phyloP scores from a whole-genome alignment of 345 rosid species.

The Eucalyptus sp. region DNA sequence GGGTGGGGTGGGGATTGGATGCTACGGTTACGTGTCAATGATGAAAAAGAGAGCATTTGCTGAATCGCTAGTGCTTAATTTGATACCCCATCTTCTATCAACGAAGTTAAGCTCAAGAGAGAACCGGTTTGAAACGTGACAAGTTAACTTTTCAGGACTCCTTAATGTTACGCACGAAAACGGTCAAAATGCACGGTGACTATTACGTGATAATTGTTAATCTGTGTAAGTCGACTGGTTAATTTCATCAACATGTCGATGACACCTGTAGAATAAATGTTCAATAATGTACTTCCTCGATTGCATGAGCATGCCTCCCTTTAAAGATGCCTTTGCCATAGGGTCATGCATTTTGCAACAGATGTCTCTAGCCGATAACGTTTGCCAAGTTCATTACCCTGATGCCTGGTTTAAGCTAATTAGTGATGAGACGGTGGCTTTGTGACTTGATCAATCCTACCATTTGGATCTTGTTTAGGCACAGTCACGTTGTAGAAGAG shows the following conservation, averaged over 20 bases:
- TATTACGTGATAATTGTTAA: background rate
- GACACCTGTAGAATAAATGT: background rate
- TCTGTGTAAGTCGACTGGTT: background rate
- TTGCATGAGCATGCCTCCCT: background rate
- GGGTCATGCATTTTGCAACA: background rate
- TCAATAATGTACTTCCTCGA: background rate
- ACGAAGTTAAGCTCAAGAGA: background rate
- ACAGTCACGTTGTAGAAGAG: background rate
- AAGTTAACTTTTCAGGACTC: background rate
- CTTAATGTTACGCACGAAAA: background rate
- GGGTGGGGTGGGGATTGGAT: background rate
- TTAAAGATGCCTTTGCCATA: background rate
- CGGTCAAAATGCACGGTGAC: rapidly evolving
- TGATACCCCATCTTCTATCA: background rate
- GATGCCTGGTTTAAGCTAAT: background rate
- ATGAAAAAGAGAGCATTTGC: background rate
- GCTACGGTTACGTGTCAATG: background rate
- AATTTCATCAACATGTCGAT: background rate
- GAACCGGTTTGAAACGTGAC: background rate
- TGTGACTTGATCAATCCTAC: background rate
- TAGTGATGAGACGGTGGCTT: background rate
- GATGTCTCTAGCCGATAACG: background rate
- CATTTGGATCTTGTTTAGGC: background rate
- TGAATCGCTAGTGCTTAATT: background rate
- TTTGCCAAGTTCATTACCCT: background rate